These are phyloP conservation scores for Themeda triandra DNA, from an alignment of 176 grass and related monocot species.

Conservation along the genomic window DNA sequence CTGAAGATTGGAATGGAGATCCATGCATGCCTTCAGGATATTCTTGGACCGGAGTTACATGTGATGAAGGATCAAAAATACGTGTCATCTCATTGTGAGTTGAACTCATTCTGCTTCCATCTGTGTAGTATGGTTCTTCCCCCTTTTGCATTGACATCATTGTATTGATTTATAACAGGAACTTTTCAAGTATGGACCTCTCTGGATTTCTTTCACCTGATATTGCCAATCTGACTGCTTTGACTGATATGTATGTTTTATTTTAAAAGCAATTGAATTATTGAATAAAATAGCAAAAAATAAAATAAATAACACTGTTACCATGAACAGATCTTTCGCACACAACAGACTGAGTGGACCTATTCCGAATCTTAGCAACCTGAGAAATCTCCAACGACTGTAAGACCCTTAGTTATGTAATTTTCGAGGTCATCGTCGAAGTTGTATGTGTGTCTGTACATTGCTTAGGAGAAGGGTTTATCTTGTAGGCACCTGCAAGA, in stretches of 20 bases:
- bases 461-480: conserved; percentile 16
- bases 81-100: conserved; percentile 83
- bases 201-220: conserved; percentile 59
- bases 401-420: conserved; percentile 36
- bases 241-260: conserved; percentile 68
- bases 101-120: conserved; percentile 27
- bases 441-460: neutral
- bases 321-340: conserved; percentile 66
- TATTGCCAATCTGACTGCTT: conserved; percentile 70
- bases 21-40: conserved; percentile 87
- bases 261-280: conserved; percentile 4
- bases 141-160: conserved; percentile 18
- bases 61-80: conserved; percentile 46
- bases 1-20: conserved; percentile 91
- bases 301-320: conserved; percentile 24
- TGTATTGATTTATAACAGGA: conserved; percentile 54
- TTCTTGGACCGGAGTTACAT: conserved; percentile 87
- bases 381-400: conserved; percentile 57
- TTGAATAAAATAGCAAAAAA: conserved; percentile 9
- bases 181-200: conserved; percentile 73
- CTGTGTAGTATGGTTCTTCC: conserved; percentile 3
- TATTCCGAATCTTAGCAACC: conserved; percentile 70
- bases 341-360: conserved; percentile 62
- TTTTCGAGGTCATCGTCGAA: neutral
- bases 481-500: conserved; percentile 76